Base-by-base conservation (phyloP, 2,329 filamentous ascomycete species). In the Xylaria digitata region DNA sequence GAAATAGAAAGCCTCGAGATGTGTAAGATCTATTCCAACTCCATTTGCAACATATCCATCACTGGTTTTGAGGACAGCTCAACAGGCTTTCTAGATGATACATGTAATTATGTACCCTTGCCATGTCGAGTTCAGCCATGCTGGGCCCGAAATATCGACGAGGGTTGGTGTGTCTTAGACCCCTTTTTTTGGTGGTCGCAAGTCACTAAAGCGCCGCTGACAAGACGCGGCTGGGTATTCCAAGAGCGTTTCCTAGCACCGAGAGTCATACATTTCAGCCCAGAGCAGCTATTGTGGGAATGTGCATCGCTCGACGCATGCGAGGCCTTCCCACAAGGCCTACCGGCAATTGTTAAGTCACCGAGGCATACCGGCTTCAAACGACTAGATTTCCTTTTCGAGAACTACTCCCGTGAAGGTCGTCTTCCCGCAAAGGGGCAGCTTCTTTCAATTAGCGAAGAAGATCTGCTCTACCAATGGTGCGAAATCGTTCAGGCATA, bases 141-240 rank as follows among this genome's bases (percentile, higher is more conserved):
- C 11, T 59, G 56, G 56, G 45, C 56, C 11, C 17, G 2, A 13
- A 21, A 37, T 1, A 15, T 42, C 32, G 2, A 42, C 0, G 56
- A 19, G 19, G 57, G 46, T 2, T 60, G 46, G 57, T 60, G 48
- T 34, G 17, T 60, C 8, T 6, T 60, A 17, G 57, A 60, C 7
- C 34, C 57, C 57, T 50, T 42, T 60, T 43, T 61, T 49, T 61
- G 58, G 58, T 32, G 26, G 34, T 30, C 17, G 26, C 37, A 61
- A 37, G 37, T 61, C 30, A 54, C 48, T 21, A 61, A 46, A 17
- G 58, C 48, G 6, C 58, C 58, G 0, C 23, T 61, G 40, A 45
- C 34, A 11, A 54, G 53, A 26, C 49, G 58, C 6, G 49, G 49
- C 4, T 61, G 49, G 58, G 58, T 61, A 6, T 61, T 61, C 58